Percentiles rank a stretch among this genome's conserved stretches.
These are phyloP conservation scores for Candida odintsovae DNA, from an alignment of 805 yeast species.

Conservation along the genomic window DNA sequence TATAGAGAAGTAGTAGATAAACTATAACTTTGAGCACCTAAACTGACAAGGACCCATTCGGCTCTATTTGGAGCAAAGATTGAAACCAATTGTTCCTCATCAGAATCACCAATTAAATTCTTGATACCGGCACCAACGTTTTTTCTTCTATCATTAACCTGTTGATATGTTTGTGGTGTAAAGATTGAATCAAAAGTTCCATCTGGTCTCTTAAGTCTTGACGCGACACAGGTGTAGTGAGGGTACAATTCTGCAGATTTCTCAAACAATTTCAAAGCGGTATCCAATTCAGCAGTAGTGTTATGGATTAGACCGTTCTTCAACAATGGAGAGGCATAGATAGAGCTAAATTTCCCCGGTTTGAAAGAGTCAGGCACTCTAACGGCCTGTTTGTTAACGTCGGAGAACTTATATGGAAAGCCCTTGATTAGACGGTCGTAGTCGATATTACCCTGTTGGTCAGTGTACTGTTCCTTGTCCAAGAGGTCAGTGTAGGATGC, in stretches of 20 bases:
- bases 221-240: constrained; percentile 31
- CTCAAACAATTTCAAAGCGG: constrained; percentile 10
- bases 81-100: constrained; percentile 42
- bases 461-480: background rate
- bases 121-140: constrained; percentile 50
- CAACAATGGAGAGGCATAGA: constrained; percentile 5
- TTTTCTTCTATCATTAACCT: constrained; percentile 35
- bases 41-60: constrained; percentile 70
- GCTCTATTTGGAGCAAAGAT: constrained; percentile 50
- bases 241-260: constrained; percentile 19
- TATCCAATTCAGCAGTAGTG: constrained; percentile 4
- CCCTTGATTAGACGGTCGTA: background rate
- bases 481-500: background rate
- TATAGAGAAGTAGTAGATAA: constrained; percentile 6
- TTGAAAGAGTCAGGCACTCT: constrained; percentile 4
- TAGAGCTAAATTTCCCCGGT: constrained; percentile 5
- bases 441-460: background rate
- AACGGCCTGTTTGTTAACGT: constrained; percentile 5
- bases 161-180: constrained; percentile 34
- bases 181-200: constrained; percentile 36
- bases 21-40: constrained; percentile 31
- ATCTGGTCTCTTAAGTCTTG: constrained; percentile 24
- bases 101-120: constrained; percentile 21
- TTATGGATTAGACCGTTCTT: constrained; percentile 1
- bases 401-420: background rate